Conservation (phyloP, 2,329 filamentous ascomycete species). For the Acrocalymma vagum region DNA sequence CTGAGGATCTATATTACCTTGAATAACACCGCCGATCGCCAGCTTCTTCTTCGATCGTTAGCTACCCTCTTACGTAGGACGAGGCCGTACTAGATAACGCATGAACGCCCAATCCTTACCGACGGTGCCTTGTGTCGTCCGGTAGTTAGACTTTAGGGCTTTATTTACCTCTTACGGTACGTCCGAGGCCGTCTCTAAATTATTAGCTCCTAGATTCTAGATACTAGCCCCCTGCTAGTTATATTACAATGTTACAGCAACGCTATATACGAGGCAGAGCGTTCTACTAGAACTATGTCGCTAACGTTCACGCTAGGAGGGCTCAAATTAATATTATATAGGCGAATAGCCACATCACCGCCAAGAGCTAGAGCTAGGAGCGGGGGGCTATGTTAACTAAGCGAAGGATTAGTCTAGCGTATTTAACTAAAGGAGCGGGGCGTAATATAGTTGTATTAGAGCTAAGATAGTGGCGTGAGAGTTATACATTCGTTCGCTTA, state of each 20-base stretch:
- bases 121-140: conserved; percentile 9
- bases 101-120: conserved; percentile 10
- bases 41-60: conserved; percentile 14
- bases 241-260: conserved; percentile 17
- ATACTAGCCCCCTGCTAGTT: conserved; percentile 11
- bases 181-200: conserved; percentile 10
- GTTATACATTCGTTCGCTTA: conserved; percentile 7
- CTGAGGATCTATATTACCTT: conserved; percentile 14
- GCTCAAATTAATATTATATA: conserved; percentile 11
- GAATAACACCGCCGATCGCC: conserved; percentile 14
- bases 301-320: conserved; percentile 2
- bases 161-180: conserved; percentile 10
- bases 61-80: conserved; percentile 12
- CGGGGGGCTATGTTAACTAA: background rate
- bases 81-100: conserved; percentile 6
- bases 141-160: conserved; percentile 9
- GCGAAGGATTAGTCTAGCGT: conserved; percentile 6
- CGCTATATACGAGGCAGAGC: conserved; percentile 15
- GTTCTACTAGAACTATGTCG: conserved; percentile 10
- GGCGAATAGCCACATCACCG: conserved; percentile 1
- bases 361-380: background rate
- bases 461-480: conserved; percentile 6
- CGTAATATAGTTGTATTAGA: conserved; percentile 6
- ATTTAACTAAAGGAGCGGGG: conserved; percentile 1
- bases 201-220: conserved; percentile 15